These are phyloP conservation scores for Acidomyces sp. DNA, from an alignment of 495 filamentous ascomycete species.

Conservation along the genomic window DNA sequence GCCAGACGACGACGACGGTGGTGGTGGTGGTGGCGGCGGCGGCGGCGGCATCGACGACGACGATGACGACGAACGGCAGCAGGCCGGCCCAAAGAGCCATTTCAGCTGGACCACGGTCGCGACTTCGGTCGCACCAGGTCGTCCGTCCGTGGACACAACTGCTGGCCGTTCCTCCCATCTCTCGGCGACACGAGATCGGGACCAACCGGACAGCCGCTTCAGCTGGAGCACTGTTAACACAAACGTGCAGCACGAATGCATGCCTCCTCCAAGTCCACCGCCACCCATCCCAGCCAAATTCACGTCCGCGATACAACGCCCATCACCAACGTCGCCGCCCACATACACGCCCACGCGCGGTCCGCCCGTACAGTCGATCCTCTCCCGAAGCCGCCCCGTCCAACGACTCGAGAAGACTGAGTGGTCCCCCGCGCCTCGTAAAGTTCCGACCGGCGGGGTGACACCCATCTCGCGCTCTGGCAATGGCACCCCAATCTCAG, in stretches of 20 bases:
- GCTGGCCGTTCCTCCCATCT: not conserved
- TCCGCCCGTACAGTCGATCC: constrained; percentile 16
- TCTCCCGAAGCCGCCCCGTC: constrained; percentile 14
- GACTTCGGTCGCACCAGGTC: constrained; percentile 11
- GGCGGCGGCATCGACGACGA: no score
- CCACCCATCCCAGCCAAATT: constrained; percentile 14
- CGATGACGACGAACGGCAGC: not conserved
- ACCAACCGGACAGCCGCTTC: constrained; percentile 13
- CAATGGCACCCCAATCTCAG: not conserved
- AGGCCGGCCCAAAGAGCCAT: constrained; percentile 2
- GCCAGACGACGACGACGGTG: constrained; percentile 9
- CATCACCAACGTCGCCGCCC: not conserved
- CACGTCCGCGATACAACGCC: not conserved
- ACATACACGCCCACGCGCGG: constrained; percentile 2
- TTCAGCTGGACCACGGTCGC: constrained; percentile 21
- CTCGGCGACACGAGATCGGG: not conserved
- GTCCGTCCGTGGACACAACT: constrained; percentile 9
- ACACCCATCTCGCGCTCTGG: not conserved
- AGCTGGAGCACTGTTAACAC: constrained; percentile 20
- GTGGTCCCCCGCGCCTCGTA: constrained; percentile 12
- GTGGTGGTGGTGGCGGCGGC: no score
- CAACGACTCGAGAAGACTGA: constrained; percentile 11
- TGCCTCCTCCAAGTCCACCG: constrained; percentile 5
- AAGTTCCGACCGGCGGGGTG: not conserved
- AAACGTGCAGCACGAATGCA: constrained; percentile 1